A percentile compares a stretch with the other conserved stretches of the same genome.
phyloP scores from a whole-genome alignment of 257 asterid genomes.

The Solanum medicagineum region DNA sequence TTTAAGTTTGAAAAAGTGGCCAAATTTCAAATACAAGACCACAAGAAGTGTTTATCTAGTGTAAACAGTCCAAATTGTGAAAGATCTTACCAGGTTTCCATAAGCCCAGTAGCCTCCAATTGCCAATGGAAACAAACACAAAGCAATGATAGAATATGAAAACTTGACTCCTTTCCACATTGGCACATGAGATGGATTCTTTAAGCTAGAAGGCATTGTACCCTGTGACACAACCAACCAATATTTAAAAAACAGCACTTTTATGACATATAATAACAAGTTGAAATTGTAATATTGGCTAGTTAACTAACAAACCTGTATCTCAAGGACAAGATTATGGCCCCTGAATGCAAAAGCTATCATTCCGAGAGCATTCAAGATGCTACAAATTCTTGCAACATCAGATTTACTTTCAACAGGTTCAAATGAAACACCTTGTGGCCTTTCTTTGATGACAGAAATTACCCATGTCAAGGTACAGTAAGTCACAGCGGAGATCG shows the following conservation, averaged over 20 bases:
- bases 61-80: neutral
- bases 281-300: neutral
- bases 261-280: neutral
- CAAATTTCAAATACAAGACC: neutral
- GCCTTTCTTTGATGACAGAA: conserved; percentile 46
- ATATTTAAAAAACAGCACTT: neutral
- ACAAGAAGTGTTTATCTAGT: neutral
- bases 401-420: conserved; percentile 25
- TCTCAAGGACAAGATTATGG: conserved; percentile 75
- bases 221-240: conserved; percentile 36
- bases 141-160: conserved; percentile 49
- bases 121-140: conserved; percentile 80
- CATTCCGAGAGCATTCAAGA: conserved; percentile 69
- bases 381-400: conserved; percentile 29
- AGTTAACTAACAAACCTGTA: conserved; percentile 37
- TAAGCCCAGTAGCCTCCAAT: conserved; percentile 88
- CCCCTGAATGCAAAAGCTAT: conserved; percentile 85
- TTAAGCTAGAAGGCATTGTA: conserved; percentile 64
- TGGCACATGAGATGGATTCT: conserved; percentile 60
- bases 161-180: conserved; percentile 84
- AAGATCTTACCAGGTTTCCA: conserved; percentile 44
- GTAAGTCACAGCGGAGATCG: conserved; percentile 58
- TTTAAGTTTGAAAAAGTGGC: neutral
- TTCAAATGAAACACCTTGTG: conserved; percentile 30
- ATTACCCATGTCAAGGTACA: conserved; percentile 61